These are phyloP conservation scores for Trichoderma arundinaceum DNA, from an alignment of 2,329 filamentous ascomycete species.

Conservation along the genomic window DNA sequence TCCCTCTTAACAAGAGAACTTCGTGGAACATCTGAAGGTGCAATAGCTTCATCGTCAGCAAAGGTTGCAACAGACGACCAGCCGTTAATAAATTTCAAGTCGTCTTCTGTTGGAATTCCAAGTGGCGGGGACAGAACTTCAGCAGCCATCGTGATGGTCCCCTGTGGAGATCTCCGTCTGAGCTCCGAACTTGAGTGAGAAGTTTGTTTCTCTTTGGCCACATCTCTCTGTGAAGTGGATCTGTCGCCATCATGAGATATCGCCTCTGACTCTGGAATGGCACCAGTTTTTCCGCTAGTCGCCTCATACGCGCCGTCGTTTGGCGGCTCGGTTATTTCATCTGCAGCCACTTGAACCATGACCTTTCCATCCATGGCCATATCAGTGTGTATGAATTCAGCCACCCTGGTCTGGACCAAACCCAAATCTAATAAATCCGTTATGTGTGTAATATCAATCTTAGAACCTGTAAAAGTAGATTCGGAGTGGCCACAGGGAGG, in stretches of 20 bases:
- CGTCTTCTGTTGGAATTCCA: conserved; percentile 57
- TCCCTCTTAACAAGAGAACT: conserved; percentile 54
- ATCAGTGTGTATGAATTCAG: conserved; percentile 51
- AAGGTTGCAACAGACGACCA: conserved; percentile 73
- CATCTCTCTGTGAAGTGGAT: not conserved
- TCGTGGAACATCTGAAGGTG: conserved; percentile 38
- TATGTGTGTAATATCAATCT: conserved; percentile 60
- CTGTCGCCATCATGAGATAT: not conserved
- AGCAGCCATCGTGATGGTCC: conserved; percentile 47
- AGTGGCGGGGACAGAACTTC: conserved; percentile 70
- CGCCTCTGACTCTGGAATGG: not conserved
- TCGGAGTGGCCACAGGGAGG: conserved; percentile 44
- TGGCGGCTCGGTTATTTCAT: conserved; percentile 48
- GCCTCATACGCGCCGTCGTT: conserved; percentile 34
- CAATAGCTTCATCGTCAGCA: conserved; percentile 63
- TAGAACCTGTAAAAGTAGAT: conserved; percentile 45
- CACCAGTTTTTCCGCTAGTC: conserved; percentile 41
- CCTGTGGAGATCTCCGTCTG: conserved; percentile 33
- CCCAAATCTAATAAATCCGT: conserved; percentile 51
- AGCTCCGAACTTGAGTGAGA: conserved; percentile 36
- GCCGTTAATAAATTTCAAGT: no score
- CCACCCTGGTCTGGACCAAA: conserved; percentile 40
- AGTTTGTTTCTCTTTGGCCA: conserved; percentile 34
- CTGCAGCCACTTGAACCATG: conserved; percentile 58
- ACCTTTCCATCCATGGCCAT: conserved; percentile 54